A percentile compares a stretch with the other conserved stretches of the same genome.
Evolutionary conservation across 495 filamentous ascomycete genomes (phyloP).

Genomic region (Cudoniella acicularis): DNA sequence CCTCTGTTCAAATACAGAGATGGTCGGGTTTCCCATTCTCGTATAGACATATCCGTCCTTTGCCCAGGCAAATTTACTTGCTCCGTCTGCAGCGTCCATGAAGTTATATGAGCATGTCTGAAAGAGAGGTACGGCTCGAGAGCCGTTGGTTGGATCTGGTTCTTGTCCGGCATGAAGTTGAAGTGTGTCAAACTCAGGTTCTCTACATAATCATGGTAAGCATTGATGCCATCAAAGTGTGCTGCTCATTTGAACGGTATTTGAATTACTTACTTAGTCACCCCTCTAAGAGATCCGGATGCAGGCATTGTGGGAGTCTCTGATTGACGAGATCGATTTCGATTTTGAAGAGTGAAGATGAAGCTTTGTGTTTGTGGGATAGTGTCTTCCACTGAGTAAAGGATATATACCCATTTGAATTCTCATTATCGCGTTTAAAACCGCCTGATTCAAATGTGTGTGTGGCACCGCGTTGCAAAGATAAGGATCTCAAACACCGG

Average conservation of each 20-base stretch:
- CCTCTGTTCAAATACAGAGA: slow-evolving; percentile 37
- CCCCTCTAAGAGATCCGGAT: slow-evolving; percentile 2
- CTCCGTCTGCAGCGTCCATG: slow-evolving; percentile 39
- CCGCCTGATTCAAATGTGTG: too few relatives aligned
- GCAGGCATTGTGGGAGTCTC: slow-evolving; percentile 8
- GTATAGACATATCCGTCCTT: slow-evolving; percentile 41
- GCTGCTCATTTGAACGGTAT: not conserved
- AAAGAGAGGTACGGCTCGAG: slow-evolving; percentile 38
- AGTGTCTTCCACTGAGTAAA: too few relatives aligned
- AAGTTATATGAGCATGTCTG: slow-evolving; percentile 41
- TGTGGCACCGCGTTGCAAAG: too few relatives aligned
- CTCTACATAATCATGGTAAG: slow-evolving; percentile 16
- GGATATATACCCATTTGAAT: too few relatives aligned
- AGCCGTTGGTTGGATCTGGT: slow-evolving; percentile 39
- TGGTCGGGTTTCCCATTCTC: slow-evolving; percentile 41
- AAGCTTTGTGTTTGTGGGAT: too few relatives aligned
- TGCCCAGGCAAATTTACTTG: slow-evolving; percentile 39
- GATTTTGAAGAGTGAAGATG: not conserved
- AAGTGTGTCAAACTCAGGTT: slow-evolving; percentile 37
- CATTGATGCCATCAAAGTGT: too few relatives aligned
- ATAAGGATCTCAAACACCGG: not conserved
- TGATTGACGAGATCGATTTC: not conserved
- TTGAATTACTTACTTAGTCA: slow-evolving; percentile 1
- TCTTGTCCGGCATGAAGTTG: slow-evolving; percentile 39
- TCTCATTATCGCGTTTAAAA: too few relatives aligned